A percentile compares a stretch with the other conserved stretches of the same genome.
Evolutionary conservation across 257 asterid species (phyloP).

Genomic region (Solanum tacnaense): DNA sequence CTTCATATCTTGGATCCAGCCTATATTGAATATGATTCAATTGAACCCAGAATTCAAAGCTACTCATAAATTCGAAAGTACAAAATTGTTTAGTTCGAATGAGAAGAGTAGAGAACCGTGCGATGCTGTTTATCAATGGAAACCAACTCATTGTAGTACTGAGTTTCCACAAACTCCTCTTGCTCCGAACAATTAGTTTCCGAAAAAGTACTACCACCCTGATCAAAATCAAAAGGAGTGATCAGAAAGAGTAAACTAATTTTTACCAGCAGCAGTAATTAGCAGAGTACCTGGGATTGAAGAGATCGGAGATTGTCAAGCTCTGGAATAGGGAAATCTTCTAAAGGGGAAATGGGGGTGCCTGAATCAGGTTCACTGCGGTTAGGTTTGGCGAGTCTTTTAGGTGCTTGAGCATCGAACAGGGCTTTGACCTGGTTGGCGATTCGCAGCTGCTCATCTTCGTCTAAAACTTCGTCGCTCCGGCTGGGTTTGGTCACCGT

Average conservation of each 20-base stretch:
- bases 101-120: slow-evolving; percentile 9
- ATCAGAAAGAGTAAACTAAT: neutral
- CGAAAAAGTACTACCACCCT: slow-evolving; percentile 3
- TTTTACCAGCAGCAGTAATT: no score
- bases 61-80: neutral
- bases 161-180: slow-evolving; percentile 38
- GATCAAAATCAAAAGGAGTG: neutral
- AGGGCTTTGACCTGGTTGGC: slow-evolving; percentile 23
- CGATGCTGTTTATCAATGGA: slow-evolving; percentile 35
- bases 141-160: slow-evolving; percentile 26
- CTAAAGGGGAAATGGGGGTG: neutral
- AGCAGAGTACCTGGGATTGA: slow-evolving; percentile 12
- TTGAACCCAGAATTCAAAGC: neutral
- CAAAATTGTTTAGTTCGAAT: neutral
- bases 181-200: slow-evolving; percentile 1
- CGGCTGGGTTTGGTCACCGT: slow-evolving; percentile 37
- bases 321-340: slow-evolving; percentile 16
- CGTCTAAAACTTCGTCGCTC: slow-evolving; percentile 37
- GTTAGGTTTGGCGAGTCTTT: slow-evolving; percentile 29
- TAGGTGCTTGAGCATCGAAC: slow-evolving; percentile 30
- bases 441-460: slow-evolving; percentile 26
- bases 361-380: slow-evolving; percentile 30
- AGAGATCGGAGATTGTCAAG: slow-evolving; percentile 26
- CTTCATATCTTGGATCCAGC: neutral
- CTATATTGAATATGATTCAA: neutral